Percentiles rank a stretch among this genome's conserved stretches.
phyloP scores from a whole-genome alignment of 2,329 filamentous ascomycete species.

The Keithomyces neogunnii region DNA sequence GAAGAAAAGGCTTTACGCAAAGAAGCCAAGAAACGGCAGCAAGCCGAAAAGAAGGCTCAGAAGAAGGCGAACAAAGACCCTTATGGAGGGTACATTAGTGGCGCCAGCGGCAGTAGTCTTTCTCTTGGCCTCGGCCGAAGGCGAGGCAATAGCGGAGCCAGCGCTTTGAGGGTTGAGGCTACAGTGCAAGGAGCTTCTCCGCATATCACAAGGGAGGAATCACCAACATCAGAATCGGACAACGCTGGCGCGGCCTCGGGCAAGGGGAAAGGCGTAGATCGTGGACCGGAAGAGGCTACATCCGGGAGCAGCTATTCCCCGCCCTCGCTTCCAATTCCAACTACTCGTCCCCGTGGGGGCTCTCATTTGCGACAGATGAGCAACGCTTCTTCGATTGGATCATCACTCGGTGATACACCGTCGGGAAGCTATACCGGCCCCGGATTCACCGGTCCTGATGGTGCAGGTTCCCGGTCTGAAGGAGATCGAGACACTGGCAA shows the following conservation, averaged over 20 bases:
- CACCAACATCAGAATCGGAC: constrained; percentile 14
- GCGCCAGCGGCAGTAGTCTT: constrained; percentile 54
- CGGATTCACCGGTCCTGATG: constrained; percentile 24
- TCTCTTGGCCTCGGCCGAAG: constrained; percentile 52
- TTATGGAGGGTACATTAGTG: constrained; percentile 25
- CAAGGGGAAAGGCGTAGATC: constrained; percentile 67
- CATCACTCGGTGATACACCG: constrained; percentile 63
- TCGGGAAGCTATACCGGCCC: constrained; percentile 40
- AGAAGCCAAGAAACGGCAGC: constrained; percentile 76
- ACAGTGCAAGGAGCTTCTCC: constrained; percentile 37
- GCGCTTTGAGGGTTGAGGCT: constrained; percentile 50
- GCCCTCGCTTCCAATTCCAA: constrained; percentile 35
- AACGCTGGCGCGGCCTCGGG: constrained; percentile 26
- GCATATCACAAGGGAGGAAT: constrained; percentile 15
- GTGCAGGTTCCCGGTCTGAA: constrained; percentile 36
- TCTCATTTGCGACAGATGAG: constrained; percentile 77
- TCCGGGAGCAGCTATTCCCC: constrained; percentile 23
- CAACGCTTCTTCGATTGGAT: constrained; percentile 75
- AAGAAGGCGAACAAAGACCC: constrained; percentile 46
- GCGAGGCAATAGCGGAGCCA: constrained; percentile 50
- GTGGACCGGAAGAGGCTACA: constrained; percentile 22
- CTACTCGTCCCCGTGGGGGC: constrained; percentile 47
- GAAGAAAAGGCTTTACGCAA: constrained; percentile 51
- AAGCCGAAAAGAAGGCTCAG: constrained; percentile 70
- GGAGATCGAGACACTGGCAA: constrained; percentile 42